Evolutionary conservation across 345 rosid species (phyloP).

Genomic region (Alliaria petiolata): DNA sequence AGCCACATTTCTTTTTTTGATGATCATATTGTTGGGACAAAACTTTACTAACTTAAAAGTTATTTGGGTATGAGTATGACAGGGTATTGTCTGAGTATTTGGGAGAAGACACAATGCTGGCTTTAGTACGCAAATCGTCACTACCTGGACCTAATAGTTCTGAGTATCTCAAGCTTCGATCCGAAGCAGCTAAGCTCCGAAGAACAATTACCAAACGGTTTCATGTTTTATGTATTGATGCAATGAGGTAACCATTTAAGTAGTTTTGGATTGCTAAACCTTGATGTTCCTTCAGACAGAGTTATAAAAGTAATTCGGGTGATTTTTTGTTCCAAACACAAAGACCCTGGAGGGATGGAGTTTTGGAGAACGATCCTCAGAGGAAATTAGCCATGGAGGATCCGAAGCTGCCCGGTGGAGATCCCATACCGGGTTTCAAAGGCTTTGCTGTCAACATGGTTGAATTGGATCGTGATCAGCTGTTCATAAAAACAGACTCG

Average conservation of each 20-base stretch:
- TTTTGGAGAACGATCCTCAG: conserved; percentile 35
- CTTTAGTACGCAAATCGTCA: conserved; percentile 55
- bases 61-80: background rate
- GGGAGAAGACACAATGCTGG: conserved; percentile 72
- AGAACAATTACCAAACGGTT: conserved; percentile 43
- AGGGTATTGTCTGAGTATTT: conserved; percentile 59
- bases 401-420: conserved; percentile 42
- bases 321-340: background rate
- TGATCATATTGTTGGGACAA: background rate
- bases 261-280: background rate
- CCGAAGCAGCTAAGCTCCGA: conserved; percentile 41
- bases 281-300: background rate
- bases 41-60: background rate
- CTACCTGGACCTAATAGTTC: conserved; percentile 29
- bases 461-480: conserved; percentile 23
- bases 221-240: conserved; percentile 48
- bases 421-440: conserved; percentile 42
- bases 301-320: background rate
- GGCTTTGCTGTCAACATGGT: conserved; percentile 74
- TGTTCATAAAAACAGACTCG: conserved; percentile 6
- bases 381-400: conserved; percentile 42
- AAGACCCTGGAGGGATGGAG: conserved; percentile 33
- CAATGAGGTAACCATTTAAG: conserved; percentile 36
- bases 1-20: background rate
- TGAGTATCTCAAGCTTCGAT: conserved; percentile 39